Conservation (phyloP, 78 protist genomes). For the Bodo saltans region DNA sequence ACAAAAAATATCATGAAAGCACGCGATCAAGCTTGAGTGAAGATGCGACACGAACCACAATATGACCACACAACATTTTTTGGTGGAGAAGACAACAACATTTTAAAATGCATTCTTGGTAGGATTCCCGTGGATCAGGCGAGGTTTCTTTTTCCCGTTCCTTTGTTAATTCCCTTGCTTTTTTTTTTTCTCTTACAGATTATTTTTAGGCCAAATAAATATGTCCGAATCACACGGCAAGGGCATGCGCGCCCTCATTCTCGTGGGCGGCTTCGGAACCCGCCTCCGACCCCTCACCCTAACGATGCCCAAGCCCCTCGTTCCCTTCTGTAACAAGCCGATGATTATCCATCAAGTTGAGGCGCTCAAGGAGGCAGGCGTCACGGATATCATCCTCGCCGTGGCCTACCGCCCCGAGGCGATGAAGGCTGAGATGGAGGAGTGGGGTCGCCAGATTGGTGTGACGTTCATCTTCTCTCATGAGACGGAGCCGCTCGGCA, state of each 20-base stretch:
- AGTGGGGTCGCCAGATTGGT: neutral
- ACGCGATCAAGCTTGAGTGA: too few relatives aligned
- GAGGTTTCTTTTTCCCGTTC: too few relatives aligned
- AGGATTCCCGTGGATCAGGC: too few relatives aligned
- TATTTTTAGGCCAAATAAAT: too few relatives aligned
- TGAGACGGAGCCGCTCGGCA: constrained; percentile 86
- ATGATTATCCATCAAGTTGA: constrained; percentile 86
- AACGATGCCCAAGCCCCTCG: constrained; percentile 88
- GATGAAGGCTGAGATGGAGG: constrained; percentile 47
- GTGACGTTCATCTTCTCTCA: constrained; percentile 39
- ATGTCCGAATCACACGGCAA: too few relatives aligned
- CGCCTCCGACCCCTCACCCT: constrained; percentile 92
- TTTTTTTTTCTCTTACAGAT: too few relatives aligned
- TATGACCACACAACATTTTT: too few relatives aligned
- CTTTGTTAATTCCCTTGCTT: too few relatives aligned
- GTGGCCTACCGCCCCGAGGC: constrained; percentile 78
- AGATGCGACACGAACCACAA: too few relatives aligned
- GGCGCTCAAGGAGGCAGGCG: constrained; percentile 79
- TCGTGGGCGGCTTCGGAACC: constrained; percentile 94
- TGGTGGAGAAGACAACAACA: too few relatives aligned
- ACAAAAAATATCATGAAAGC: too few relatives aligned
- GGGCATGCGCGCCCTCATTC: constrained; percentile 89
- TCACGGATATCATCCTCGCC: constrained; percentile 82
- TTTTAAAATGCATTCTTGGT: too few relatives aligned
- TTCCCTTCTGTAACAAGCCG: constrained; percentile 86